These are phyloP conservation scores for Penicillium paneum DNA, from an alignment of 2,329 filamentous ascomycete species.

Conservation along the genomic window DNA sequence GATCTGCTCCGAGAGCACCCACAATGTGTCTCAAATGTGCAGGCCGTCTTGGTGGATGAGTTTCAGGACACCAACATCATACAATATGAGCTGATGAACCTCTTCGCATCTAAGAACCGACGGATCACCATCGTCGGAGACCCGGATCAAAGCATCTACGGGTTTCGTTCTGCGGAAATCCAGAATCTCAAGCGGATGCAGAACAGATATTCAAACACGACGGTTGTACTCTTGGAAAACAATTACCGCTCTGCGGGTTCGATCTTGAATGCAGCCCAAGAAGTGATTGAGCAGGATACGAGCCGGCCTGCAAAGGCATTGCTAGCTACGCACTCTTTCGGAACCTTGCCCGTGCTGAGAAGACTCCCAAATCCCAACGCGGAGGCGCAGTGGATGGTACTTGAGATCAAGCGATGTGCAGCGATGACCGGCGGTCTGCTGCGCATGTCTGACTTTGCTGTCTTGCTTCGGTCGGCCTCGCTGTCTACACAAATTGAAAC, in stretches of 20 bases:
- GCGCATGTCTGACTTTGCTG: slow-evolving; percentile 72
- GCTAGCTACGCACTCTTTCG: slow-evolving; percentile 73
- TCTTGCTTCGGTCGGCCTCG: slow-evolving; percentile 79
- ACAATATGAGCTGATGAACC: slow-evolving; percentile 89
- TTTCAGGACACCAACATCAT: slow-evolving; percentile 97
- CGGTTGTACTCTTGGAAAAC: slow-evolving; percentile 81
- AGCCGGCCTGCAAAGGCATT: slow-evolving; percentile 76
- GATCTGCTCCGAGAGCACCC: slow-evolving; percentile 72
- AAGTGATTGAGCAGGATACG: slow-evolving; percentile 86
- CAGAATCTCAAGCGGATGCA: slow-evolving; percentile 80
- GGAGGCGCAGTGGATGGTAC: slow-evolving; percentile 86
- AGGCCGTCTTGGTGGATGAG: slow-evolving; percentile 91
- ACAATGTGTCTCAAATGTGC: slow-evolving; percentile 80
- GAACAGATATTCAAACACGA: slow-evolving; percentile 69
- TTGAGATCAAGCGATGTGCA: slow-evolving; percentile 70
- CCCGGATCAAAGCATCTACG: slow-evolving; percentile 96
- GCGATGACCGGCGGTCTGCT: slow-evolving; percentile 72
- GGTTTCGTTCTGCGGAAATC: slow-evolving; percentile 89
- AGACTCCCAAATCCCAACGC: slow-evolving; percentile 65
- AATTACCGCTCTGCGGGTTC: slow-evolving; percentile 90
- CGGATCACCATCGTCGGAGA: slow-evolving; percentile 95
- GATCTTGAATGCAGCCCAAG: slow-evolving; percentile 75
- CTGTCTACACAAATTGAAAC: slow-evolving; percentile 84
- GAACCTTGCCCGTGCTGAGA: slow-evolving; percentile 76
- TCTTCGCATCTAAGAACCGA: slow-evolving; percentile 69